Percentiles rank a stretch among this genome's conserved stretches.
Evolutionary conservation across 805 yeast species (phyloP).

Genomic region (Wickerhamiella shivajii): DNA sequence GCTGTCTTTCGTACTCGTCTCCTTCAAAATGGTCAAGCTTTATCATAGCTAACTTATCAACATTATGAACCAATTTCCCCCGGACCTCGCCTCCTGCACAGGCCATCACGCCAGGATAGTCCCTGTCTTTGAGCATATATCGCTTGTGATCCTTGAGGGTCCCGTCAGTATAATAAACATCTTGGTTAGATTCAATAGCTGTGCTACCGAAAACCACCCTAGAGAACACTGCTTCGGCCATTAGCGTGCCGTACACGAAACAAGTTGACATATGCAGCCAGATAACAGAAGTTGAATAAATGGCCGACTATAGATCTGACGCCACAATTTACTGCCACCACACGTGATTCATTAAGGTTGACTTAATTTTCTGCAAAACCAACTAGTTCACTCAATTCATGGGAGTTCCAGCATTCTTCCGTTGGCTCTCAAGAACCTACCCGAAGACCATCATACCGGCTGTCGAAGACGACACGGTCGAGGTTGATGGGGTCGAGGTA

Average conservation of each 20-base stretch:
- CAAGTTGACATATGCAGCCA: slow-evolving; percentile 6
- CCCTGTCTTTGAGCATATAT: slow-evolving; percentile 10
- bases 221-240: slow-evolving; percentile 17
- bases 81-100: slow-evolving; percentile 4
- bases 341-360: too few relatives aligned
- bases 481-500: slow-evolving; percentile 42
- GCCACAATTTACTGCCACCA: too few relatives aligned
- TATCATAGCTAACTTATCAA: slow-evolving; percentile 9
- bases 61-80: slow-evolving; percentile 14
- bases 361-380: too few relatives aligned
- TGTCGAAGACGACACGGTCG: slow-evolving; percentile 44
- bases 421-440: slow-evolving; percentile 88
- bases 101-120: slow-evolving; percentile 15
- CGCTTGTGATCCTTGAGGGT: slow-evolving; percentile 8
- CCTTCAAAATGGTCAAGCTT: slow-evolving; percentile 18
- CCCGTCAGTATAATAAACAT: background rate
- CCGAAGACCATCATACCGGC: slow-evolving; percentile 92
- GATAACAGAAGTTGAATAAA: too few relatives aligned
- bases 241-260: slow-evolving; percentile 17
- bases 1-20: slow-evolving; percentile 15
- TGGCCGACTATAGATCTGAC: too few relatives aligned
- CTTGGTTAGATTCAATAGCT: background rate
- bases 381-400: too few relatives aligned
- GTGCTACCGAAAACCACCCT: slow-evolving; percentile 13
- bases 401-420: slow-evolving; percentile 95